A percentile compares a stretch with the other conserved stretches of the same genome.
phyloP scores from a whole-genome alignment of 2,329 filamentous ascomycete genomes.

The Cytospora leucostoma region DNA sequence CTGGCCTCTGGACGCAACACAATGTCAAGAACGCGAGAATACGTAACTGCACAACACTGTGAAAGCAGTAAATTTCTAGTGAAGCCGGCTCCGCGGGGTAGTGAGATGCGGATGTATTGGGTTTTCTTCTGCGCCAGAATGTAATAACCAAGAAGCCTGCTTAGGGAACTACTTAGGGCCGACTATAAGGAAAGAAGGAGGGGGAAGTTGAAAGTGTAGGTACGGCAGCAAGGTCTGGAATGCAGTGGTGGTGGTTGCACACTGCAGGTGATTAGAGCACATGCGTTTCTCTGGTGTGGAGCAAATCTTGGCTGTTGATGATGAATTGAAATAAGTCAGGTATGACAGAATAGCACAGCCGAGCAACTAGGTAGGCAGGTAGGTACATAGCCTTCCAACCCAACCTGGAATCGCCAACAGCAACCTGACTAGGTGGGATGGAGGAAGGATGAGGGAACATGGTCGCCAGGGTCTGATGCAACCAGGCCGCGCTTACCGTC shows the following conservation, averaged over 20 bases:
- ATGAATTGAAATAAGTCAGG: conserved; percentile 20
- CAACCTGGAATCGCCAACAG: too few relatives aligned
- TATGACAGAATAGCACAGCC: conserved; percentile 21
- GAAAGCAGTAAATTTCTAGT: too few relatives aligned
- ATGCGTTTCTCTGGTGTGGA: conserved; percentile 11
- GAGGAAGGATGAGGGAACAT: neutral
- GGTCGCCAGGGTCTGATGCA: neutral
- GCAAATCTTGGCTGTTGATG: conserved; percentile 18
- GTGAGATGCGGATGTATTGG: conserved; percentile 8
- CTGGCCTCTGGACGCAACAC: conserved; percentile 4
- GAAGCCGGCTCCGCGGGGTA: neutral
- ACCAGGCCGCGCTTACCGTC: neutral
- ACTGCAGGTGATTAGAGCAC: conserved; percentile 14
- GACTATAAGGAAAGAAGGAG: conserved; percentile 1
- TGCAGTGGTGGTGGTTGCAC: conserved; percentile 14
- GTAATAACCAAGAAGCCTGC: neutral
- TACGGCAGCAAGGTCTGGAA: conserved; percentile 3
- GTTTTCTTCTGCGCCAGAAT: conserved; percentile 9
- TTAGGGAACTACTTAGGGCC: neutral
- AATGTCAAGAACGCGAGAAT: neutral
- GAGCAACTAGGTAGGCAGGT: too few relatives aligned
- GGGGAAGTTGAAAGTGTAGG: neutral
- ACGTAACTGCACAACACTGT: too few relatives aligned
- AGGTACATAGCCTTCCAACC: neutral
- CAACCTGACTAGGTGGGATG: too few relatives aligned